phyloP scores from a whole-genome alignment of 2,329 filamentous ascomycete species.

The Fusarium sp. region DNA sequence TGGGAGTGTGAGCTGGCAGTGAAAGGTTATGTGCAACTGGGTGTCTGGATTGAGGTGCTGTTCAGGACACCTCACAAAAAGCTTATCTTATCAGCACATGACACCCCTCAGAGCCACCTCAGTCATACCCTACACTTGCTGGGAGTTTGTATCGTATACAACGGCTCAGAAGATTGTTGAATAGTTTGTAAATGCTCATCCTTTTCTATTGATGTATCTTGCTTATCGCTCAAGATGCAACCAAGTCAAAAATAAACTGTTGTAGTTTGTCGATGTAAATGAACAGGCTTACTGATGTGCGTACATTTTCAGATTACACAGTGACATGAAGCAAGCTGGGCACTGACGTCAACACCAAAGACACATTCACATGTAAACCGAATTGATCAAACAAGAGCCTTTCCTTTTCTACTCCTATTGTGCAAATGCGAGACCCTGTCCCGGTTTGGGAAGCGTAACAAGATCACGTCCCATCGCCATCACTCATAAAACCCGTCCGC shows the following conservation, averaged over 20 bases:
- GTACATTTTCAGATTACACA: not conserved
- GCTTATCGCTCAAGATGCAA: accelerated
- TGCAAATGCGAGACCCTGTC: conserved; percentile 51
- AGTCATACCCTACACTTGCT: conserved; percentile 29
- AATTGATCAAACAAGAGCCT: conserved; percentile 50
- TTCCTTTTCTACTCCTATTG: conserved; percentile 54
- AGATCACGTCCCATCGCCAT: conserved; percentile 45
- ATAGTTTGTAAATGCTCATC: too few species aligned
- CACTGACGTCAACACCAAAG: not conserved
- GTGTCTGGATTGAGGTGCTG: conserved; percentile 15
- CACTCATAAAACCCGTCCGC: conserved; percentile 42
- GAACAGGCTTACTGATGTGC: not conserved
- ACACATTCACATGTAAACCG: conserved; percentile 13
- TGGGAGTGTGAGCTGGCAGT: conserved; percentile 21
- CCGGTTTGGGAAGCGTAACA: conserved; percentile 47
- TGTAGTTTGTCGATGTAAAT: not conserved
- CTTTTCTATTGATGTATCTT: too few species aligned
- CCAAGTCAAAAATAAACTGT: too few species aligned
- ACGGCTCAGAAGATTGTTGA: not conserved
- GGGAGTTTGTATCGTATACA: not conserved
- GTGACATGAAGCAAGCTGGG: not conserved
- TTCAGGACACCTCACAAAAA: conserved; percentile 51
- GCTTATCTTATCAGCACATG: conserved; percentile 56
- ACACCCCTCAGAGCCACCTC: conserved; percentile 35
- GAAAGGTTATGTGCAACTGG: not conserved